phyloP scores from a whole-genome alignment of 352 stramenopile genomes.

The Phytophthora kernoviae region DNA sequence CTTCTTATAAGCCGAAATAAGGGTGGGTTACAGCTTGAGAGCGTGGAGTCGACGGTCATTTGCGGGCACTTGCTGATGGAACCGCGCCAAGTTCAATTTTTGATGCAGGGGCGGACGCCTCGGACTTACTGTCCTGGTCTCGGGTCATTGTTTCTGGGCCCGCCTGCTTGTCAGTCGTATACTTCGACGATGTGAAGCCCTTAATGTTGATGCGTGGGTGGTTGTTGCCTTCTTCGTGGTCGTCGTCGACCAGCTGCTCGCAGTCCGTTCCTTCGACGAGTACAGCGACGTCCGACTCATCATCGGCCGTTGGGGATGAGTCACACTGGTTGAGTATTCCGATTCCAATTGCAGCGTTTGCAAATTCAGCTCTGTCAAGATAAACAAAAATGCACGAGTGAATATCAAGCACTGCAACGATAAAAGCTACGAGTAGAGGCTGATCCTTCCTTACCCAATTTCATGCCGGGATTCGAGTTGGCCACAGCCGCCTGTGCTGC shows the following conservation, averaged over 20 bases:
- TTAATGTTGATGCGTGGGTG: constrained; percentile 10
- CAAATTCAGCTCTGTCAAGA: constrained; percentile 33
- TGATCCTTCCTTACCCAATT: constrained; percentile 19
- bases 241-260: constrained; percentile 11
- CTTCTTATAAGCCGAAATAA: too few species aligned
- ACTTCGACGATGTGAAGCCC: constrained; percentile 23
- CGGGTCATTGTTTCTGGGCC: constrained; percentile 20
- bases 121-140: constrained; percentile 14
- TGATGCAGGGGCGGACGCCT: constrained; percentile 12
- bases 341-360: constrained; percentile 24
- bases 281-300: constrained; percentile 1
- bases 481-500: not conserved
- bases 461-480: constrained; percentile 8
- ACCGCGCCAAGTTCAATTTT: constrained; percentile 41
- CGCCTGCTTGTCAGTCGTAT: constrained; percentile 11
- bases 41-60: constrained; percentile 32
- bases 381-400: not conserved
- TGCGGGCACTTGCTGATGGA: constrained; percentile 60
- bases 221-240: constrained; percentile 23
- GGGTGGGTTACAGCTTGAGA: constrained; percentile 16
- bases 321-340: constrained; percentile 65
- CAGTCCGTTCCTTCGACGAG: constrained; percentile 20
- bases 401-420: not conserved
- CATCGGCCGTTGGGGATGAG: constrained; percentile 23
- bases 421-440: not conserved